Base-by-base conservation (phyloP, 305 asterid species). In the Plantago coronopus region DNA sequence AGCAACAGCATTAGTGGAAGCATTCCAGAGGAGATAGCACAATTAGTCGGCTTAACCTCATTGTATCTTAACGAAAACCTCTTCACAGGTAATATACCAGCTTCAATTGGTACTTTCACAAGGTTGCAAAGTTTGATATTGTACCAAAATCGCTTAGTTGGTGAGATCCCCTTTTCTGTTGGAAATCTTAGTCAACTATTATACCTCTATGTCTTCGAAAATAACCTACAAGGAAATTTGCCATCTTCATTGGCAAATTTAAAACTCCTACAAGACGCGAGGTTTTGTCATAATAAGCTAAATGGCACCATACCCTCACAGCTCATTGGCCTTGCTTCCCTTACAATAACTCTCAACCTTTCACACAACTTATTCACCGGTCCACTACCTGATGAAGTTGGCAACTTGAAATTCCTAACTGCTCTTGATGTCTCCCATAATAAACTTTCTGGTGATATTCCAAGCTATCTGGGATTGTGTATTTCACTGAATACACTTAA, bases 41-140 rank as follows among this genome's bases (percentile, higher is more conserved):
- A 63, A 29, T 84, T 86, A 13, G 66, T 47, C 40, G 75, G 74
- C 27, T 67, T 86, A 58, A 68, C 69, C 2, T 43, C 73, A 50
- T 54, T 86, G 29, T 74, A 76, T 59, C 10, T 83, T 66, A 66
- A 79, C 20, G 53, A 75, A 17, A 57, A 31, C 64, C 56, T 67
- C 1, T 43, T 83, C 62, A 74, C 85, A 1, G 86, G 91, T 44
- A 74, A 76, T 61, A 83, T 83, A 17, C 89, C 91, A 10, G n/a
- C 54, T 27, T 87, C 72, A 61, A 71, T 86, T 27, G 89, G 89
- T 29, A 43, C 45, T 17, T 57, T 86, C 56, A 54, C 57, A 18
- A 63, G 73, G 31, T 50, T 86, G 54, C 71, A 69, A 45, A 66
- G 59, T 19, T 48, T 83, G 54, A 65, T 43, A 51, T 72, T 83